phyloP scores from a whole-genome alignment of 2,329 filamentous ascomycete species.

The Hortaea sp. region DNA sequence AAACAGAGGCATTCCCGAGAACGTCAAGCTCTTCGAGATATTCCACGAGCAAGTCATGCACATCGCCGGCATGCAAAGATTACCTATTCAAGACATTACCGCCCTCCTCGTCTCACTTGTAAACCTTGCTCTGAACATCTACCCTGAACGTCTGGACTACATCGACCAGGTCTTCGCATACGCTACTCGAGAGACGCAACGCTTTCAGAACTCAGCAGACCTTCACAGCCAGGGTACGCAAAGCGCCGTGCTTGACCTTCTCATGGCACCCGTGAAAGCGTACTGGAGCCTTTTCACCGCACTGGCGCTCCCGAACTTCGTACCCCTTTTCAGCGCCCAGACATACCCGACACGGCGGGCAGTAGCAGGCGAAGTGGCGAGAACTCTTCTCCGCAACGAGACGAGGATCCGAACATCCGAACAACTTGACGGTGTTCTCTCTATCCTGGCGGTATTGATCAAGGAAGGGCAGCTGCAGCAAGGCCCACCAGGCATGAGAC shows the following conservation, averaged over 20 bases:
- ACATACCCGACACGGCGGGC: slow-evolving; percentile 86
- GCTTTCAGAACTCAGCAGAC: slow-evolving; percentile 91
- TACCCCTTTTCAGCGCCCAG: slow-evolving; percentile 81
- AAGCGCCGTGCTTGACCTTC: slow-evolving; percentile 75
- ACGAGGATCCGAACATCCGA: slow-evolving; percentile 67
- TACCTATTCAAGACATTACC: slow-evolving; percentile 91
- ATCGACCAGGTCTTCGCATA: slow-evolving; percentile 90
- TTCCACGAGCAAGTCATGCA: slow-evolving; percentile 96
- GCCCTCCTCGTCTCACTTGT: slow-evolving; percentile 86
- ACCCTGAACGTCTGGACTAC: slow-evolving; percentile 84
- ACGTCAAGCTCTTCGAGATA: slow-evolving; percentile 88
- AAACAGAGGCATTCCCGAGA: slow-evolving; percentile 53
- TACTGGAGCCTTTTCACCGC: slow-evolving; percentile 97
- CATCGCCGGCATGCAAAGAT: slow-evolving; percentile 77
- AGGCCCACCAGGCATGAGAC: slow-evolving; percentile 60
- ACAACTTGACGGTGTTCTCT: slow-evolving; percentile 79
- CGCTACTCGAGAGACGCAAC: slow-evolving; percentile 72
- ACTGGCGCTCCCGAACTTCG: slow-evolving; percentile 79
- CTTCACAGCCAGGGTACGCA: slow-evolving; percentile 81
- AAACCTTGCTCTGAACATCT: slow-evolving; percentile 91
- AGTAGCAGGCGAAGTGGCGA: slow-evolving; percentile 79
- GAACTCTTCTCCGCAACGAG: slow-evolving; percentile 70
- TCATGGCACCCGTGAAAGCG: slow-evolving; percentile 81
- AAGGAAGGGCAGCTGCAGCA: slow-evolving; percentile 69
- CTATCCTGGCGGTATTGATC: slow-evolving; percentile 82